These are phyloP conservation scores for Lentinula aciculospora DNA, from an alignment of 768 basidiomycete species.

Conservation along the genomic window DNA sequence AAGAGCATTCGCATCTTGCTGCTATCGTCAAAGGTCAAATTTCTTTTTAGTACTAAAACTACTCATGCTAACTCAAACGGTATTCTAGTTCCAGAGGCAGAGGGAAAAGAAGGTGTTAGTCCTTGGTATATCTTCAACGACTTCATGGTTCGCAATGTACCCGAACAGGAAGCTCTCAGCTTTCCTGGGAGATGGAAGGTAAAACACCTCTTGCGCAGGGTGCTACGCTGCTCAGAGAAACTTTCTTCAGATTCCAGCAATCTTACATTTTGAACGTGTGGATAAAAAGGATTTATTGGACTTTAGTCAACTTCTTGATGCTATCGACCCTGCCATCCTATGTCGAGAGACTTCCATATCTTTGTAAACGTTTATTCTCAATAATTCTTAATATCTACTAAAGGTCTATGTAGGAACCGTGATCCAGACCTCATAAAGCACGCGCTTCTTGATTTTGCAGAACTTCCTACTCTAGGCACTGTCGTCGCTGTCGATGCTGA, in stretches of 20 bases:
- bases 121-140: constrained; percentile 98
- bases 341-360: constrained; percentile 87
- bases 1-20: constrained; percentile 76
- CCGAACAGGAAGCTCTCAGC: constrained; percentile 82
- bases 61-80: not conserved
- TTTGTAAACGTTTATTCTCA: constrained; percentile 40
- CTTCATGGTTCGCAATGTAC: constrained; percentile 80
- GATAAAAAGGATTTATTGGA: constrained; percentile 58
- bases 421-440: constrained; percentile 73
- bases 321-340: constrained; percentile 69
- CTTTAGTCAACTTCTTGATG: constrained; percentile 55
- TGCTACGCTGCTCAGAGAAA: constrained; percentile 8
- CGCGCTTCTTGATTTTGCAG: constrained; percentile 60
- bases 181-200: constrained; percentile 95
- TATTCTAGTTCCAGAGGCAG: constrained; percentile 62
- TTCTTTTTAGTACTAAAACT: not conserved
- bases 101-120: constrained; percentile 33
- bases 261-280: constrained; percentile 83
- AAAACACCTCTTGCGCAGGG: constrained; percentile 12
- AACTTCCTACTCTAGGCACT: constrained; percentile 82
- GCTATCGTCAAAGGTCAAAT: constrained; percentile 82
- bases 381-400: not conserved
- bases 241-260: constrained; percentile 64
- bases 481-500: constrained; percentile 96
- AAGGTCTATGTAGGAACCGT: constrained; percentile 53